Conservation (phyloP, 768 basidiomycete species). For the Krasilnikovozyma curviuscula region DNA sequence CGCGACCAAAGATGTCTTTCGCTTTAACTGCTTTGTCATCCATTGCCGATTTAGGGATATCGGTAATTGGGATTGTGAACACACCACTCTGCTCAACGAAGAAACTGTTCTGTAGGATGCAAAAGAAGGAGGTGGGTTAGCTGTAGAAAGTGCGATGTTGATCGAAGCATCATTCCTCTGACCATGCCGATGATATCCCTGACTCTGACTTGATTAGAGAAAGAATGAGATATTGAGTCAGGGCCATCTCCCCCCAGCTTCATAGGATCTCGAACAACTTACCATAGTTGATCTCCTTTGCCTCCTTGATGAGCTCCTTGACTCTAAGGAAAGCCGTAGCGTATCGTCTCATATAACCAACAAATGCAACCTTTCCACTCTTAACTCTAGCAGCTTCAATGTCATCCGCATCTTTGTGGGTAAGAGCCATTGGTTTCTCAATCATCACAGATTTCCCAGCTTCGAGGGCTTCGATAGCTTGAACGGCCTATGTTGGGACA, state of each 20-base stretch:
- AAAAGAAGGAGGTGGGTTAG: neutral
- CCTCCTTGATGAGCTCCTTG: slow-evolving; percentile 17
- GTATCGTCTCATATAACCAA: slow-evolving; percentile 24
- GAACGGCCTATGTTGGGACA: slow-evolving; percentile 4
- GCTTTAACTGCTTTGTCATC: slow-evolving; percentile 5
- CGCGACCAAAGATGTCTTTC: slow-evolving; percentile 7
- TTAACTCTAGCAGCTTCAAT: slow-evolving; percentile 16
- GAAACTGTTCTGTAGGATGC: slow-evolving; percentile 12
- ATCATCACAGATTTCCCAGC: slow-evolving; percentile 21
- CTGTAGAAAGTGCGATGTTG: no score
- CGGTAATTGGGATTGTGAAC: slow-evolving; percentile 14
- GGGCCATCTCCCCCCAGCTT: no score
- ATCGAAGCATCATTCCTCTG: no score
- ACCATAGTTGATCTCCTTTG: slow-evolving; percentile 17
- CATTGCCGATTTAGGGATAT: slow-evolving; percentile 11
- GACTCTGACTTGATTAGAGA: no score
- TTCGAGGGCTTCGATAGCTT: slow-evolving; percentile 13
- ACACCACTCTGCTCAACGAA: slow-evolving; percentile 19
- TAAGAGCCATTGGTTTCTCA: slow-evolving; percentile 23
- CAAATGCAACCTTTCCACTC: slow-evolving; percentile 16
- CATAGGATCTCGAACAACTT: no score
- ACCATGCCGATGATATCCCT: slow-evolving; percentile 22
- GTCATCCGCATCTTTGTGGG: slow-evolving; percentile 15
- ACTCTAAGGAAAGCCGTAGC: slow-evolving; percentile 17
- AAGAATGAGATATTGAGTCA: no score